phyloP scores from a whole-genome alignment of 176 grass and related monocot species.

The Triticum dicoccoides region DNA sequence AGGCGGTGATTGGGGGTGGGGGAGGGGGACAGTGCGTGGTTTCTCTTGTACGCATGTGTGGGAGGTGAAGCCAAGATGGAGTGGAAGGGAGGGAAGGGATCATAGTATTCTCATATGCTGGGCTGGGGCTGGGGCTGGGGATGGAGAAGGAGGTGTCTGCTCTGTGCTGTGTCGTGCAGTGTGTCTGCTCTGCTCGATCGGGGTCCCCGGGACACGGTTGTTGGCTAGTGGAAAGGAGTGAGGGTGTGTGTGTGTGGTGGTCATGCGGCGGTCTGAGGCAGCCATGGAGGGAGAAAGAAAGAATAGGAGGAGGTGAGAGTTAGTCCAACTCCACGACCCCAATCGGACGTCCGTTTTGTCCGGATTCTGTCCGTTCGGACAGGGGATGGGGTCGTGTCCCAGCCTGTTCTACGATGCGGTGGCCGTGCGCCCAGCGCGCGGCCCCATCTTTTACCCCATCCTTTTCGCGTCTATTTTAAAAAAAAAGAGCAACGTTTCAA shows the following conservation, averaged over 20 bases:
- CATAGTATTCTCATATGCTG: constrained; percentile 32
- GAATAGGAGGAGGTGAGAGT: too few relatives aligned
- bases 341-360: too few relatives aligned
- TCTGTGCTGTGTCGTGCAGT: not conserved
- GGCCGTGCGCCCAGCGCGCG: too few relatives aligned
- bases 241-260: constrained; percentile 3
- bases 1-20: not conserved
- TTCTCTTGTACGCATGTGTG: constrained; percentile 28
- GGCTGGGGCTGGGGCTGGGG: too few relatives aligned
- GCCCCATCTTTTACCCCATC: too few relatives aligned
- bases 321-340: too few relatives aligned
- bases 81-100: not conserved
- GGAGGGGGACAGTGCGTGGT: not conserved
- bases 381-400: too few relatives aligned
- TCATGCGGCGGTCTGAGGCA: not conserved
- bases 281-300: too few relatives aligned
- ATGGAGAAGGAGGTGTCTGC: not conserved
- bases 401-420: too few relatives aligned
- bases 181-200: not conserved
- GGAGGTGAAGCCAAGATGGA: not conserved
- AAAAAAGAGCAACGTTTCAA: too few relatives aligned
- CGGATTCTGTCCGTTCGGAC: too few relatives aligned
- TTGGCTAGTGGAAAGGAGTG: constrained; percentile 44
- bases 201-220: constrained; percentile 38
- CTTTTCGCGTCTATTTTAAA: too few relatives aligned